A percentile compares a stretch with the other conserved stretches of the same genome.
These are phyloP conservation scores for Trametes punicea DNA, from an alignment of 768 basidiomycete genomes.

Conservation along the genomic window DNA sequence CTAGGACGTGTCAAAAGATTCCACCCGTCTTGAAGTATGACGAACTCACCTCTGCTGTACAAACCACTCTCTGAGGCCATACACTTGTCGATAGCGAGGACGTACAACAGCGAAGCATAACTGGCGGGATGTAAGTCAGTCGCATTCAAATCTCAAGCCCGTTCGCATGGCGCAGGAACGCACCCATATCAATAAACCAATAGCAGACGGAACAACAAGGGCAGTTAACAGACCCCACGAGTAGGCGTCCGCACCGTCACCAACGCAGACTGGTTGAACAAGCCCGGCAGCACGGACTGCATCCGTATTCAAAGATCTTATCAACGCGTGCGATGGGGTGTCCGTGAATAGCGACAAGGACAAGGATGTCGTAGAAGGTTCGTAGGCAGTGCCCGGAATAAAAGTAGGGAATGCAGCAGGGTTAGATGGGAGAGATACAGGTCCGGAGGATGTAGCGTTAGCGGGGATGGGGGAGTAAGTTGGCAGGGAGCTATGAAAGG, in stretches of 20 bases:
- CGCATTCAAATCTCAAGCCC: background rate
- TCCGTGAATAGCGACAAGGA: slow-evolving; percentile 37
- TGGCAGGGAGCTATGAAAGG: background rate
- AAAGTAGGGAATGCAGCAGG: slow-evolving; percentile 26
- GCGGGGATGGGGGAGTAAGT: slow-evolving; percentile 12
- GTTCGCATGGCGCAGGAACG: slow-evolving; percentile 25
- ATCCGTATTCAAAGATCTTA: slow-evolving; percentile 17
- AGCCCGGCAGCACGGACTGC: slow-evolving; percentile 18
- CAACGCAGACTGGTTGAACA: slow-evolving; percentile 52
- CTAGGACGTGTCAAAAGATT: slow-evolving; percentile 35
- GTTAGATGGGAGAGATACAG: slow-evolving; percentile 7
- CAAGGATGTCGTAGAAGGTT: slow-evolving; percentile 41
- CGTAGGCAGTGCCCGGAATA: slow-evolving; percentile 36
- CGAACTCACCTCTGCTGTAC: slow-evolving; percentile 60
- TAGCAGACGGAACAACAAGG: slow-evolving; percentile 50
- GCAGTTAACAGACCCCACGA: slow-evolving; percentile 59
- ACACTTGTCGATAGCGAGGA: slow-evolving; percentile 69
- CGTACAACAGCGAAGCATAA: slow-evolving; percentile 64
- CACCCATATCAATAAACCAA: slow-evolving; percentile 72
- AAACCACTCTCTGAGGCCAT: slow-evolving; percentile 76
- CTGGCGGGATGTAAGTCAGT: slow-evolving; percentile 33
- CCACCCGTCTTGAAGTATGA: background rate
- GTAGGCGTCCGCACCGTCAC: slow-evolving; percentile 60
- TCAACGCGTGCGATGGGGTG: slow-evolving; percentile 18
- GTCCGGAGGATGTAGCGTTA: slow-evolving; percentile 6